A percentile compares a stretch with the other conserved stretches of the same genome.
Conservation (phyloP, 2,329 filamentous ascomycete genomes). For the Botrytis deweyae region DNA sequence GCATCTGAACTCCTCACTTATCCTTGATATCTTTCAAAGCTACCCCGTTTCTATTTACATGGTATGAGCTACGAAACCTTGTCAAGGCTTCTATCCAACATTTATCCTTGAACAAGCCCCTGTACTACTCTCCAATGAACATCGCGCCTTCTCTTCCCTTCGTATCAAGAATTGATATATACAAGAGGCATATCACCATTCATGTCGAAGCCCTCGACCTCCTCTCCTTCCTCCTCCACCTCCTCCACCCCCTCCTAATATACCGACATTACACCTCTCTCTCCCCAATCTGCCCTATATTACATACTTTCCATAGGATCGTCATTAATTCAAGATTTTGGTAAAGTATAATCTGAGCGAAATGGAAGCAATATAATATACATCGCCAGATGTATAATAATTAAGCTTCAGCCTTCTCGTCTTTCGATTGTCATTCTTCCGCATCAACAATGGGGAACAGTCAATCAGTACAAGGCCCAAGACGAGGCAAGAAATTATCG, state of each 20-base stretch:
- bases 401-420: slow-evolving; percentile 10
- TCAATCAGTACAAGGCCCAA: slow-evolving; percentile 31
- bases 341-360: slow-evolving; percentile 13
- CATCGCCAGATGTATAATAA: slow-evolving; percentile 17
- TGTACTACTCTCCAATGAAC: slow-evolving; percentile 1
- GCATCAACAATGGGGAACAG: slow-evolving; percentile 35
- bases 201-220: slow-evolving; percentile 4
- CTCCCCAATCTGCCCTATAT: neutral
- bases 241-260: slow-evolving; percentile 2
- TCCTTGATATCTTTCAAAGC: slow-evolving; percentile 7
- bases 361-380: slow-evolving; percentile 22
- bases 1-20: neutral
- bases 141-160: slow-evolving; percentile 15
- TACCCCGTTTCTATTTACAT: slow-evolving; percentile 10
- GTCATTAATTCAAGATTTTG: slow-evolving; percentile 10
- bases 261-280: neutral
- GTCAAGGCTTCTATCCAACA: slow-evolving; percentile 13
- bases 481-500: slow-evolving; percentile 33
- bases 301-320: slow-evolving; percentile 3
- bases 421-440: slow-evolving; percentile 11
- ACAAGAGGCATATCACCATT: slow-evolving; percentile 16
- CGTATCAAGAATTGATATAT: slow-evolving; percentile 14
- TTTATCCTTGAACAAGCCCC: slow-evolving; percentile 6
- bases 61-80: slow-evolving; percentile 7
- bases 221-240: slow-evolving; percentile 7